Evolutionary conservation across 805 yeast genomes (phyloP), one percentile per base, ranked within the genome.

Genomic region (Spathaspora girioi): DNA sequence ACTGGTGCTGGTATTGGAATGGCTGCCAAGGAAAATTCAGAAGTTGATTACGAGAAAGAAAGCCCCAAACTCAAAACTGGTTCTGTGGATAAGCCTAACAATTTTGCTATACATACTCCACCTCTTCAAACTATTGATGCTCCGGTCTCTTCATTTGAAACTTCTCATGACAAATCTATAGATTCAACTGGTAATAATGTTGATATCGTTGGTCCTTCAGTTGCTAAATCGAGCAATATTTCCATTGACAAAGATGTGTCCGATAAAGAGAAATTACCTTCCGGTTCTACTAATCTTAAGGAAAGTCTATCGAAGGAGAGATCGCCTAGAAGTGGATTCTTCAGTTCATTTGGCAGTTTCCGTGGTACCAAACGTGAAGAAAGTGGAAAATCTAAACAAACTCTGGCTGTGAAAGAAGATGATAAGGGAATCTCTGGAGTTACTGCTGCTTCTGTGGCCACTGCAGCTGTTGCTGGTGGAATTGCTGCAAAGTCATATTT

Each of bases 1-100:
- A 47, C 40, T 17, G 55, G 52, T 26, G 47, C 50, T n/a, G 50
- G 31, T 26, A 31, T 31, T 19, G 55, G 50, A 32, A 50, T 45
- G 23, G 51, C 51, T 23, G 45, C 40, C 7, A 14, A 35, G 5
- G 40, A 7, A 7, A 35, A 35, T 14, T 12, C 32, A 12, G 14
- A 29, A 5, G 32, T 29, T 29, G 32, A 29, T 29, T 5, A 5
- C 11, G 9, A 2, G 3, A 29, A 29, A 5, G 32, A 8, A 29
- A 29, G 9, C 14, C 32, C 4, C 9, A 27, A 27, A 27, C 29
- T 27, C 6, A 10, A 3, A 10, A 29, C 40, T n/a, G 14, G 14
- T 35, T 12, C 8, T n/a, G 5, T 35, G 15, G 17, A 35, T 35
- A 35, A 35, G 17, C 8, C 40, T 35, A 31, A 4, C 12, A 14